phyloP scores from a whole-genome alignment of 2,329 filamentous ascomycete species.

The Metarhizium album region DNA sequence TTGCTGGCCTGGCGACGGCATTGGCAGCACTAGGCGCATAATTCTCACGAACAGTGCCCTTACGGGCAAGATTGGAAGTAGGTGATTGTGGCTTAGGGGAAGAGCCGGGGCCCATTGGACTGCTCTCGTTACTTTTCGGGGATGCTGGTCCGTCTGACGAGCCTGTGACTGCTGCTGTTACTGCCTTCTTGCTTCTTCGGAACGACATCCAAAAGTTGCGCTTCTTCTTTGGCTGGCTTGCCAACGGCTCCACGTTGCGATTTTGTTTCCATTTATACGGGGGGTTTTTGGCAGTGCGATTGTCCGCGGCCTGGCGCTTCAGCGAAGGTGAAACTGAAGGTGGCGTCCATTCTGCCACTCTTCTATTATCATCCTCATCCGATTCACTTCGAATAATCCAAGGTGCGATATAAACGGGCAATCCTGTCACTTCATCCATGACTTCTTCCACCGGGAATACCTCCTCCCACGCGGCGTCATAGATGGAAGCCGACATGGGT shows the following conservation, averaged over 20 bases:
- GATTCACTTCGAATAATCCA: neutral
- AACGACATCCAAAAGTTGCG: slow-evolving; percentile 2
- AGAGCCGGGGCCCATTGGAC: neutral
- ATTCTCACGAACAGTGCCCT: neutral
- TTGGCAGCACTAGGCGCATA: neutral
- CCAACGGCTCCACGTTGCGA: neutral
- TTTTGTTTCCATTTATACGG: neutral
- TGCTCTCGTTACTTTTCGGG: neutral
- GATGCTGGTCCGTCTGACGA: neutral
- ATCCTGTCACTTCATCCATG: neutral
- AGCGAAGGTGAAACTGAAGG: neutral
- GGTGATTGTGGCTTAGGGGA: neutral
- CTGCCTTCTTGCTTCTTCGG: neutral
- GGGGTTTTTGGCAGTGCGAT: neutral
- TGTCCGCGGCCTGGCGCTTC: neutral
- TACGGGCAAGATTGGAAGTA: neutral
- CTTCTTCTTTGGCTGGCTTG: neutral
- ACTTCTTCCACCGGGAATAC: neutral
- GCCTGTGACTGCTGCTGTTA: neutral
- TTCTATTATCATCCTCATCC: neutral
- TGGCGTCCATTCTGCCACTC: neutral
- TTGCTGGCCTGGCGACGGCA: neutral
- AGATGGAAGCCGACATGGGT: neutral
- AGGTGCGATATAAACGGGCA: neutral
- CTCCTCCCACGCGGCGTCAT: neutral